Percentiles rank a stretch among this genome's conserved stretches.
phyloP scores from a whole-genome alignment of 2,329 filamentous ascomycete species.

The Delphinella strobiligena region DNA sequence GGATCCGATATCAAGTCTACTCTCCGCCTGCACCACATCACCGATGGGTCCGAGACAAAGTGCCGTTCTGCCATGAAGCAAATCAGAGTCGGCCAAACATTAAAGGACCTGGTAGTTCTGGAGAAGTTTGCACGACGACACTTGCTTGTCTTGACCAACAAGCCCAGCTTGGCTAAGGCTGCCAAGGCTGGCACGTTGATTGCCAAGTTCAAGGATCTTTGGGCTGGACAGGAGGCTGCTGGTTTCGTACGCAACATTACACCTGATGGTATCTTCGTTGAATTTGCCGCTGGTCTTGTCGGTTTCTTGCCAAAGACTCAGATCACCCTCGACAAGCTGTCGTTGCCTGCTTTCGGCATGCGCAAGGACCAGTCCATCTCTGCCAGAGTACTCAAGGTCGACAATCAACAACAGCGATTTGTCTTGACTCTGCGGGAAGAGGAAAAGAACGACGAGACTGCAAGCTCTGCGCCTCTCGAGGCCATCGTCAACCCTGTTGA shows the following conservation, averaged over 20 bases:
- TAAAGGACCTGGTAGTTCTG: constrained; percentile 75
- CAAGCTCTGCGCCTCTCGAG: constrained; percentile 17
- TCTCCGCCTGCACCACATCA: constrained; percentile 65
- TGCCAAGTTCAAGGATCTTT: constrained; percentile 58
- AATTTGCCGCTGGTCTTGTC: constrained; percentile 66
- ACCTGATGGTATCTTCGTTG: constrained; percentile 70
- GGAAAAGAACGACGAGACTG: constrained; percentile 22
- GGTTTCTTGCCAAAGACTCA: constrained; percentile 72
- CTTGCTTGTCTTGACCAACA: constrained; percentile 66
- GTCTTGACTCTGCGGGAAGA: constrained; percentile 45
- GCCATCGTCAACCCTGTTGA: constrained; percentile 51
- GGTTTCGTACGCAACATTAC: constrained; percentile 84
- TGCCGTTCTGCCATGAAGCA: constrained; percentile 65
- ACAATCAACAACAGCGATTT: constrained; percentile 59
- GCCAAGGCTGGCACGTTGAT: constrained; percentile 61
- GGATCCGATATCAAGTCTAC: constrained; percentile 65
- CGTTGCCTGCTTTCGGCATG: constrained; percentile 65
- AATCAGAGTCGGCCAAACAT: constrained; percentile 69
- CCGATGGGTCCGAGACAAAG: constrained; percentile 73
- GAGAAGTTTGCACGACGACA: constrained; percentile 70
- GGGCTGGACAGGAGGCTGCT: constrained; percentile 54
- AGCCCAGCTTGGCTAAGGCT: constrained; percentile 68
- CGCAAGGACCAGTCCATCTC: constrained; percentile 63
- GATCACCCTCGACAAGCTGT: constrained; percentile 56
- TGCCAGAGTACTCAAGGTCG: constrained; percentile 60